Percentiles rank a stretch among this genome's conserved stretches.
Evolutionary conservation across 225 moss, liverwort and hornwort species (phyloP).

Genomic region (Takakia lepidozioides): DNA sequence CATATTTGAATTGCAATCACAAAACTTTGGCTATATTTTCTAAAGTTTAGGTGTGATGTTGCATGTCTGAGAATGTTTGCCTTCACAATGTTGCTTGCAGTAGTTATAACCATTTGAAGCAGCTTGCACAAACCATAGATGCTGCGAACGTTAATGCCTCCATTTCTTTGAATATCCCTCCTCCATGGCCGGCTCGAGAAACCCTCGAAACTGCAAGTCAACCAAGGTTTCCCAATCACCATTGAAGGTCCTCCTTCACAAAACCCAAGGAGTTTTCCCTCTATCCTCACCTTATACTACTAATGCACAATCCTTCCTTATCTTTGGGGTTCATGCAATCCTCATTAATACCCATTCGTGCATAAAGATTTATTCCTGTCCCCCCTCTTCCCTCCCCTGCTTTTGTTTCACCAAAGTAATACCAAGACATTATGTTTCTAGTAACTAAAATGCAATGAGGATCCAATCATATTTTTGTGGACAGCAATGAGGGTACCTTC

Average conservation of each 20-base stretch:
- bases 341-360: too few species aligned
- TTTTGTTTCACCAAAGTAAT: neutral
- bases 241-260: neutral
- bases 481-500: neutral
- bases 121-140: too few species aligned
- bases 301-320: neutral
- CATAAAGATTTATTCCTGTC: too few species aligned
- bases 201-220: constrained; percentile 70
- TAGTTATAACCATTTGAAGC: too few species aligned
- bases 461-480: constrained; percentile 7
- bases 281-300: neutral
- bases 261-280: neutral
- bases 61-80: too few species aligned
- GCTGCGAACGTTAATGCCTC: constrained; percentile 42
- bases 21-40: too few species aligned
- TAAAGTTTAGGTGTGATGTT: too few species aligned
- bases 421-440: neutral
- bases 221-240: constrained; percentile 1
- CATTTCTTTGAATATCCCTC: constrained; percentile 83
- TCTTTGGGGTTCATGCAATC: neutral
- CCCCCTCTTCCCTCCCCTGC: too few species aligned
- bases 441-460: neutral
- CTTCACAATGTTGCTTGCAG: too few species aligned
- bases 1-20: too few species aligned
- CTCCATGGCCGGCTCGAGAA: constrained; percentile 90